These are phyloP conservation scores for Linanthus parryae DNA, from an alignment of 148 eudicot species.

Conservation along the genomic window DNA sequence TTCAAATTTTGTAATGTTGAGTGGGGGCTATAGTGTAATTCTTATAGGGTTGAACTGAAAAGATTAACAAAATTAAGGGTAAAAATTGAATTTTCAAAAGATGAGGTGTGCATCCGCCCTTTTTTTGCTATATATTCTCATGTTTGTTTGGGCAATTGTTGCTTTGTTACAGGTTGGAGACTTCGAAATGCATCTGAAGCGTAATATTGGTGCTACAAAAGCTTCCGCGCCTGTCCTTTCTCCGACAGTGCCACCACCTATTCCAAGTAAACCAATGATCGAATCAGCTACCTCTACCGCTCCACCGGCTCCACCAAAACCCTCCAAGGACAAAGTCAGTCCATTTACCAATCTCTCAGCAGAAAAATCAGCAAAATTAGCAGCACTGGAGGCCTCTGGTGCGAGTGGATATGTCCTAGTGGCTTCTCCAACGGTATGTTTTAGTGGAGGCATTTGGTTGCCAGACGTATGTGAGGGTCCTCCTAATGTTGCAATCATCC, in stretches of 20 bases:
- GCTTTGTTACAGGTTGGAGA: conserved; percentile 63
- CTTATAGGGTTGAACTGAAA: no score
- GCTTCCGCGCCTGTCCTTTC: conserved; percentile 36
- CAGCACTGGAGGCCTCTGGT: conserved; percentile 85
- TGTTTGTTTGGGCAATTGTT: conserved; percentile 4
- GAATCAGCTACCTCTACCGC: conserved; percentile 41
- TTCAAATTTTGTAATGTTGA: no score
- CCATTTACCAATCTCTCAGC: conserved; percentile 53
- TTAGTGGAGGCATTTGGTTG: conserved; percentile 14
- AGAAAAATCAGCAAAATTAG: conserved; percentile 50
- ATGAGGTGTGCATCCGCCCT: no score
- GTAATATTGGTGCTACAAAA: conserved; percentile 50
- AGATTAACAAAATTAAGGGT: no score
- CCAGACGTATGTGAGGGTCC: no score
- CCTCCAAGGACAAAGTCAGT: conserved; percentile 50
- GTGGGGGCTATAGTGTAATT: no score
- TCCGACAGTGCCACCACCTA: conserved; percentile 39
- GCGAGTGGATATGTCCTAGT: conserved; percentile 63
- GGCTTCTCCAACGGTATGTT: conserved; percentile 69
- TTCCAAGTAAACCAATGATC: conserved; percentile 46
- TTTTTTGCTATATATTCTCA: background rate
- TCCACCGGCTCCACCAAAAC: conserved; percentile 32
- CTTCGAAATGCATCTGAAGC: conserved; percentile 84
- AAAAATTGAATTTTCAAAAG: no score
- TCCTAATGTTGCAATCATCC: background rate